A percentile compares a stretch with the other conserved stretches of the same genome.
Conservation (phyloP, 805 yeast species). For the Barnettozyma botsteinii region DNA sequence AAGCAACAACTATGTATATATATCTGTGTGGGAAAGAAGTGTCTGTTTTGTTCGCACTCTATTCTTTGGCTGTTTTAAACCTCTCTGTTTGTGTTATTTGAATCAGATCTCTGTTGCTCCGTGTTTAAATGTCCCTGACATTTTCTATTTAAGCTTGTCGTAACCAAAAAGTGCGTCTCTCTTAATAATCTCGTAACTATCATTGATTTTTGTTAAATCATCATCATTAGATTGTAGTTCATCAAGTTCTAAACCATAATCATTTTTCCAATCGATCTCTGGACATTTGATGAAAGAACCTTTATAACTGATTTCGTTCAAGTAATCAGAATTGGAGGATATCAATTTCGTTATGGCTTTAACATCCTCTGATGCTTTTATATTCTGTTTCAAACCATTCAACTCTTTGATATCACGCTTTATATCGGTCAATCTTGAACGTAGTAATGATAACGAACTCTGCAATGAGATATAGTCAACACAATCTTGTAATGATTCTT, state of each 20-base stretch:
- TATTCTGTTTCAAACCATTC: constrained; percentile 16
- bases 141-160: constrained; percentile 1
- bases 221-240: constrained; percentile 6
- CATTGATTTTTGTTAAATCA: constrained; percentile 18
- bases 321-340: constrained; percentile 14
- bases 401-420: constrained; percentile 21
- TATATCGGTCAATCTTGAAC: constrained; percentile 14
- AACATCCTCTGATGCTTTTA: constrained; percentile 13
- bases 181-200: constrained; percentile 23
- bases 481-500: constrained; percentile 15
- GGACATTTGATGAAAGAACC: constrained; percentile 23
- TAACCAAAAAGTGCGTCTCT: constrained; percentile 20
- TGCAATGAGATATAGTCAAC: constrained; percentile 21
- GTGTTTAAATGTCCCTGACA: constrained; percentile 3
- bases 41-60: neutral
- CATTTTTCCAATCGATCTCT: constrained; percentile 20
- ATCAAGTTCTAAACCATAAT: constrained; percentile 20
- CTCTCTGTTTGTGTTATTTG: too few species aligned
- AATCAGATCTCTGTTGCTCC: too few species aligned
- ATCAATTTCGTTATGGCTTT: constrained; percentile 15
- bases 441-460: constrained; percentile 20
- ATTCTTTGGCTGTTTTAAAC: too few species aligned
- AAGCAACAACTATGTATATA: neutral
- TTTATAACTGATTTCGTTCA: constrained; percentile 25
- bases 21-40: neutral